Percentiles rank a stretch among this genome's conserved stretches.
Conservation (phyloP, 2,329 filamentous ascomycete species). For the Xylaria sp. region DNA sequence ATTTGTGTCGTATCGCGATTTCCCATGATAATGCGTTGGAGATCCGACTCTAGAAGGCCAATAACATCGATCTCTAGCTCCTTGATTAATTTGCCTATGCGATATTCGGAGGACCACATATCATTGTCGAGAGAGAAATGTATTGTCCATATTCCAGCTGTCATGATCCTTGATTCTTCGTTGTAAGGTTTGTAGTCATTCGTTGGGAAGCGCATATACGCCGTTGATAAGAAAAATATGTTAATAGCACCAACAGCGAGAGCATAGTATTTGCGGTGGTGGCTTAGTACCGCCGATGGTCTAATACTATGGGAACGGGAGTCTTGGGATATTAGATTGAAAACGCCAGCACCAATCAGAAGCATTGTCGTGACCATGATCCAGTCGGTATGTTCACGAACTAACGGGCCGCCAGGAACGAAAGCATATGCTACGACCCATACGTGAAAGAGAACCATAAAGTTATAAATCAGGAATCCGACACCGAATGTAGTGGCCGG, state of each 20-base stretch:
- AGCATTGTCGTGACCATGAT: slow-evolving; percentile 90
- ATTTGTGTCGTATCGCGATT: slow-evolving; percentile 97
- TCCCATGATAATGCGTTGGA: slow-evolving; percentile 99
- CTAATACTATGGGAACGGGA: slow-evolving; percentile 55
- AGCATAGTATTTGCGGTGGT: slow-evolving; percentile 64
- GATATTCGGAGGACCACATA: slow-evolving; percentile 97
- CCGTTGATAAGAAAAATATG: slow-evolving; percentile 79
- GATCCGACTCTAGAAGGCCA: slow-evolving; percentile 91
- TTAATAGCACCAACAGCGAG: slow-evolving; percentile 78
- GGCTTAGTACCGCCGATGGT: slow-evolving; percentile 50
- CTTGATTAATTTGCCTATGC: slow-evolving; percentile 89
- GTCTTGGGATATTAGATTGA: slow-evolving; percentile 70
- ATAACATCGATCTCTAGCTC: slow-evolving; percentile 98
- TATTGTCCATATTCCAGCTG: slow-evolving; percentile 98
- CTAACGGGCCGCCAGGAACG: slow-evolving; percentile 90
- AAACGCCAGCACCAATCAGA: slow-evolving; percentile 84
- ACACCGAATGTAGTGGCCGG: slow-evolving; percentile 86
- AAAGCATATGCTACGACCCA: slow-evolving; percentile 99
- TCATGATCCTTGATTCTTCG: slow-evolving; percentile 84
- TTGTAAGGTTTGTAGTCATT: slow-evolving; percentile 95
- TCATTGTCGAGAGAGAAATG: slow-evolving; percentile 98
- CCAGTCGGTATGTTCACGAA: slow-evolving; percentile 96
- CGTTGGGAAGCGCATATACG: slow-evolving; percentile 90
- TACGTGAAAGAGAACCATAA: slow-evolving; percentile 95
- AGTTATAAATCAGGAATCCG: slow-evolving; percentile 91